Base-by-base conservation (phyloP, 2,329 filamentous ascomycete genomes). In the Rutstroemia sp. region DNA sequence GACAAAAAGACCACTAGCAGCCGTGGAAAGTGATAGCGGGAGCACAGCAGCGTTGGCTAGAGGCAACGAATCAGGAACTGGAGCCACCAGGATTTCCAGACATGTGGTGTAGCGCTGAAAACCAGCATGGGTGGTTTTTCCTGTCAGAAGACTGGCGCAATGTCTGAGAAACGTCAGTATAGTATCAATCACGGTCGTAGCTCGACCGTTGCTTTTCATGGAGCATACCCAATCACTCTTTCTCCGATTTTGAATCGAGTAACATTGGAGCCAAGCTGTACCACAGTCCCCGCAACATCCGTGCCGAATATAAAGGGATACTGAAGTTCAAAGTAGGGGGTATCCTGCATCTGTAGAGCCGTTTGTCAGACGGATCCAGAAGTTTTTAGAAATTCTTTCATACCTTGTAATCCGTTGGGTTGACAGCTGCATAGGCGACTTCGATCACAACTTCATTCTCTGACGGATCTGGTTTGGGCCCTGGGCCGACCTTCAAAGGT, bases 241-340 rank as follows among this genome's bases (percentile, higher is more conserved):
- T 68, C 63, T 5, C 67, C 67, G 14, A 62, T 45, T 25, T 73
- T 71, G 59, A 79, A 72, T 9, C 74, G 69, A 6, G 70, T 71
- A 5, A 78, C 75, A 7, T 67, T 68, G n/a, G 71, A 66, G 2
- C 76, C 77, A 6, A 78, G 68, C 59, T 76, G 52, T 5, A 61
- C 51, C 17, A 69, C 55, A 7, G 61, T 63, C 9, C 67, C 67
- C 2, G 67, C 60, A 23, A 67, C 58, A 44, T 69, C 67, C 5
- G 44, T 49, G 2, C 67, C 67, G 3, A 67, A 56, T 23, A 68
- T 67, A 17, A 34, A 56, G 3, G 64, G 62, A 47, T 64, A 63
- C 21, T 30, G 14, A 12, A 61, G 8, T 9, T 48, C n/a, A 2
- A 58, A 44, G 23, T 55, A 58, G 8, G 58, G 46, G 10, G 6